Evolutionary conservation across 371 early-diverging fungal genomes (phyloP).

Genomic region (Mortierella sp.): DNA sequence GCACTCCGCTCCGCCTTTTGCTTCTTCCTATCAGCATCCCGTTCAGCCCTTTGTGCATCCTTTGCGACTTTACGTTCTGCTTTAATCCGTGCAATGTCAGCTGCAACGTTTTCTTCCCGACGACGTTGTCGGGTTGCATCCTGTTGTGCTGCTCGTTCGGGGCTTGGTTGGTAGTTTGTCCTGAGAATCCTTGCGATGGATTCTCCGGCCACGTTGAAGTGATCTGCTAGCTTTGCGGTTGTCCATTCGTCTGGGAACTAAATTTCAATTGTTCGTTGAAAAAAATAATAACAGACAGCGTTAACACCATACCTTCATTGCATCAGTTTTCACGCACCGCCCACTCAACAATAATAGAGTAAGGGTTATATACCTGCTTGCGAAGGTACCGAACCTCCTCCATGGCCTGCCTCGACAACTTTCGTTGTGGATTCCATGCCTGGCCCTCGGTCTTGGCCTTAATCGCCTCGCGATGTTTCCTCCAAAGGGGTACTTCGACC

Average conservation of each 20-base stretch:
- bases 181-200: slow-evolving; percentile 36
- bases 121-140: slow-evolving; percentile 17
- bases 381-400: slow-evolving; percentile 50
- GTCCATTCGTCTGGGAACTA: slow-evolving; percentile 57
- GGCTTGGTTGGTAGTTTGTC: slow-evolving; percentile 22
- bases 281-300: not conserved
- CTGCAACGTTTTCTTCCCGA: slow-evolving; percentile 23
- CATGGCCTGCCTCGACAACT: slow-evolving; percentile 42
- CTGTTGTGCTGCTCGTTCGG: slow-evolving; percentile 37
- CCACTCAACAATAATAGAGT: too few relatives aligned
- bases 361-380: slow-evolving; percentile 34
- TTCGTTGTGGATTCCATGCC: slow-evolving; percentile 40
- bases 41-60: slow-evolving; percentile 20
- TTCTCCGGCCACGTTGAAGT: slow-evolving; percentile 42
- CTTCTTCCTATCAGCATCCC: not conserved
- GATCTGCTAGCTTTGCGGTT: slow-evolving; percentile 36
- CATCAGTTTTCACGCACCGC: too few relatives aligned
- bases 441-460: slow-evolving; percentile 36
- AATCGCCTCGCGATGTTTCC: slow-evolving; percentile 40
- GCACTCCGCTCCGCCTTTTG: not conserved
- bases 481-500: slow-evolving; percentile 26
- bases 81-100: slow-evolving; percentile 1
- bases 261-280: not conserved
- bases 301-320: not conserved
- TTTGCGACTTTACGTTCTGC: slow-evolving; percentile 21